These are phyloP conservation scores for Colletotrichum coccodes DNA, from an alignment of 2,329 filamentous ascomycete species.

Conservation along the genomic window DNA sequence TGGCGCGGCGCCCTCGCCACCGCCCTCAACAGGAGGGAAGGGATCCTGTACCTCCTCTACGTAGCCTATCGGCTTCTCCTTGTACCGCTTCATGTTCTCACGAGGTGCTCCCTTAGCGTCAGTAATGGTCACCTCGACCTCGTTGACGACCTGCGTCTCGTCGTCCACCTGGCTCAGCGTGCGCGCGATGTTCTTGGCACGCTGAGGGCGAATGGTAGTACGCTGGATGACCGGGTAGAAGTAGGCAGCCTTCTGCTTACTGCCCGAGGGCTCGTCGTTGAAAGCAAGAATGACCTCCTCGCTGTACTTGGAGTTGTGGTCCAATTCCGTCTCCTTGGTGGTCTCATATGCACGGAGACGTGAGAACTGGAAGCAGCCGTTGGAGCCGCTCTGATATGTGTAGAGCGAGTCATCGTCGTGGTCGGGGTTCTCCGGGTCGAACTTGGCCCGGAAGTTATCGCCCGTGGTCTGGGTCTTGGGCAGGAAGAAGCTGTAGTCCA, in stretches of 20 bases:
- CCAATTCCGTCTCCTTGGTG: slow-evolving; percentile 64
- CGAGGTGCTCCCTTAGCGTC: slow-evolving; percentile 65
- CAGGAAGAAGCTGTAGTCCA: slow-evolving; percentile 76
- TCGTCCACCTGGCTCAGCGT: slow-evolving; percentile 56
- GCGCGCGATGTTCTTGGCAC: slow-evolving; percentile 70
- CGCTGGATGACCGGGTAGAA: slow-evolving; percentile 77
- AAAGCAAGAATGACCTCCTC: slow-evolving; percentile 71
- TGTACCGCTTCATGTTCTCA: slow-evolving; percentile 62
- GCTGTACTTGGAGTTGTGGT: slow-evolving; percentile 69
- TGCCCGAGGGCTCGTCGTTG: slow-evolving; percentile 57
- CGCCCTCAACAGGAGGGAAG: slow-evolving; percentile 3
- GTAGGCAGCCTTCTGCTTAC: slow-evolving; percentile 67
- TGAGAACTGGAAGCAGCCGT: slow-evolving; percentile 68
- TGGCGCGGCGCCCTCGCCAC: slow-evolving; percentile 11
- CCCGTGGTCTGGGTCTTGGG: slow-evolving; percentile 58
- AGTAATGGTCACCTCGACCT: slow-evolving; percentile 64
- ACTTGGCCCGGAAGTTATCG: slow-evolving; percentile 68
- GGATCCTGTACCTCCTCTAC: slow-evolving; percentile 50
- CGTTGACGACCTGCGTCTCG: slow-evolving; percentile 63
- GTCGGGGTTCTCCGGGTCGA: slow-evolving; percentile 66
- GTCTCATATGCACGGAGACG: slow-evolving; percentile 74
- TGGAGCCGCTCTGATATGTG: slow-evolving; percentile 56
- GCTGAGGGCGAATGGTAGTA: slow-evolving; percentile 69
- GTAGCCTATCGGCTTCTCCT: slow-evolving; percentile 61
- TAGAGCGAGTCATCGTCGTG: slow-evolving; percentile 65